Evolutionary conservation across 1,284 basidiomycete species (phyloP).

Genomic region (Ustilago hordei): DNA sequence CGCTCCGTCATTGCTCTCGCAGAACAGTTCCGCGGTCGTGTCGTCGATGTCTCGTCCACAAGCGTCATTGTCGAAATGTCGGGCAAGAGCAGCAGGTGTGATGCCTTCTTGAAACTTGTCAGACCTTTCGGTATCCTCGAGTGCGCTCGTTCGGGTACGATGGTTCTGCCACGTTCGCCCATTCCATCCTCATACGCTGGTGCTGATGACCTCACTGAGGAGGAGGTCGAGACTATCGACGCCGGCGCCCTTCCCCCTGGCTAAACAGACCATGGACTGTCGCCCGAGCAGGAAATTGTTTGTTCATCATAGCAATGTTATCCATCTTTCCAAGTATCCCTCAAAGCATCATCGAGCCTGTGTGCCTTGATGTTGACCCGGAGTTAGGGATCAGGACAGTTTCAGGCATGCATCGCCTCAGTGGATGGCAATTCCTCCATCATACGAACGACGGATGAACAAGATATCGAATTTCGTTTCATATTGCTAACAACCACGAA

Average conservation of each 20-base stretch:
- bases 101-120: conserved; percentile 90
- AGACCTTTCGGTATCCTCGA: conserved; percentile 96
- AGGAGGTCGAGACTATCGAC: conserved; percentile 62
- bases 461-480: background rate
- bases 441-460: background rate
- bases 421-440: background rate
- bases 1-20: conserved; percentile 86
- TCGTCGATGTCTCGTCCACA: conserved; percentile 94
- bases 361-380: background rate
- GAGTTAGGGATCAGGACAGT: background rate
- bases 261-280: conserved; percentile 21
- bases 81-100: conserved; percentile 89
- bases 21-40: conserved; percentile 88
- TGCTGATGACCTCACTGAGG: conserved; percentile 53
- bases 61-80: conserved; percentile 94
- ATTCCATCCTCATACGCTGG: conserved; percentile 64
- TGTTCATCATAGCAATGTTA: background rate
- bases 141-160: conserved; percentile 81
- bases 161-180: conserved; percentile 67
- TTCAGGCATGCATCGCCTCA: background rate
- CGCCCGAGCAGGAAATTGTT: background rate
- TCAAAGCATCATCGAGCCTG: background rate
- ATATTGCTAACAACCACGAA: background rate
- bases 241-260: conserved; percentile 67
- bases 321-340: background rate